These are phyloP conservation scores for Arthroderma sp. DNA, from an alignment of 2,329 filamentous ascomycete species.

Conservation along the genomic window DNA sequence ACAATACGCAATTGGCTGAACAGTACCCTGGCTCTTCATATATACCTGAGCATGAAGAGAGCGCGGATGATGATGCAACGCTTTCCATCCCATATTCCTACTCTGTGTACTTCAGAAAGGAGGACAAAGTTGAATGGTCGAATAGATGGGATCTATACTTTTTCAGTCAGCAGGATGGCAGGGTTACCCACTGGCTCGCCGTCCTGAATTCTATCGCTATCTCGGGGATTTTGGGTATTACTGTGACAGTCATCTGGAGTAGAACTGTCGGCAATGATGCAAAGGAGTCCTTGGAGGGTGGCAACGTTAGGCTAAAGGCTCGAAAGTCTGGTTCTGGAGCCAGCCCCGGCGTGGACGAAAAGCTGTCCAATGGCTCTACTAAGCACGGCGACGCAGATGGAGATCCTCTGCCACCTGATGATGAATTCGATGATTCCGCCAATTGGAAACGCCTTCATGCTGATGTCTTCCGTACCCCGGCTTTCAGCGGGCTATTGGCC, in stretches of 20 bases:
- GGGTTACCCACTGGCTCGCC: constrained; percentile 73
- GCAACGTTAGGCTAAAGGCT: constrained; percentile 42
- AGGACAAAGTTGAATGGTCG: constrained; percentile 65
- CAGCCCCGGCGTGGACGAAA: constrained; percentile 38
- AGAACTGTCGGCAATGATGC: constrained; percentile 68
- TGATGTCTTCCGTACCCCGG: constrained; percentile 71
- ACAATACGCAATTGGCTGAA: constrained; percentile 43
- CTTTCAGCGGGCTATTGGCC: constrained; percentile 58
- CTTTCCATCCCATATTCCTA: constrained; percentile 74
- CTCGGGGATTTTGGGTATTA: constrained; percentile 61
- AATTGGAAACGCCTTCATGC: constrained; percentile 82
- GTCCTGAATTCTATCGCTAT: constrained; percentile 81
- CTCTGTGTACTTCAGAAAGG: constrained; percentile 79
- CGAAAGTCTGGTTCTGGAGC: constrained; percentile 32
- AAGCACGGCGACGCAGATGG: constrained; percentile 39
- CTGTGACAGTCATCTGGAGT: constrained; percentile 68
- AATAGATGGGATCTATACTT: constrained; percentile 85
- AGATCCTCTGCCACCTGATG: constrained; percentile 50
- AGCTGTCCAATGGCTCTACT: constrained; percentile 35
- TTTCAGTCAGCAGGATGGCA: constrained; percentile 70
- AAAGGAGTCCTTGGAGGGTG: constrained; percentile 55
- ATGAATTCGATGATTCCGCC: constrained; percentile 67
- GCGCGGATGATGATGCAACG: constrained; percentile 50
- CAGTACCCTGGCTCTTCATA: constrained; percentile 49
- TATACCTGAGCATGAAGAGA: constrained; percentile 41